Evolutionary conservation across 306 rosid genomes (phyloP), one percentile per base, ranked within the genome.

Genomic region (Prinsepia uniflora): DNA sequence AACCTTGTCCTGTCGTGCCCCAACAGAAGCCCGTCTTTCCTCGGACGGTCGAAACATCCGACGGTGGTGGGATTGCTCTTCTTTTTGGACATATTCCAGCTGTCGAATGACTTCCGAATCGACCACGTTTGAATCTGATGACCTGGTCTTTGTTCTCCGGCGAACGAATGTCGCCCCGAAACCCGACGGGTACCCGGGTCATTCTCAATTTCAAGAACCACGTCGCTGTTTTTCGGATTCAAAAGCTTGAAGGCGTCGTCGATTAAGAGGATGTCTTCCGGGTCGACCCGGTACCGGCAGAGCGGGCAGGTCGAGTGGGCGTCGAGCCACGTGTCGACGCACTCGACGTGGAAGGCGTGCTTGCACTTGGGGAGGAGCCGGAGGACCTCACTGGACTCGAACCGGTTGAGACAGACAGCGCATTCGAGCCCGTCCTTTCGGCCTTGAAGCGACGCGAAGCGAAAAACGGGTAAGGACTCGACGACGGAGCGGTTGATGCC

Each of bases 261-360:
- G 7, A 89, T 66, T 0, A 92, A 79, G 9, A 94, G 88, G 17
- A 91, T 80, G 54, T 94, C 97, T 61, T 94, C 97, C 22, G 92
- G 97, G 81, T 91, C 97, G 19, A 94, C 96, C 59, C 92, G 83
- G 71, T 76, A 81, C 2, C 97, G 95, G 34, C 96, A 94, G 4
- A 94, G 90, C 4, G 99, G 97, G 36, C 96, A 94, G 1, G 99
- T 91, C 10, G 99, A 94, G 78, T 94, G 99, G 7, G 99, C 97
- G 77, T 94, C 99, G 14, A 94, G 87, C 99, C 99, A 94, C 9
- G 97, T 94, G 68, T 94, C 99, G 5, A 94, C 96, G 79, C 99
- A 94, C 57, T 94, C 99, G 6, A 91, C 92, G 60, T 94, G 99
- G 77, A 94, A 94, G 9, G 95, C 99, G 77, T 94, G 99, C 48